phyloP scores from a whole-genome alignment of 257 asterid genomes.

The Jacaranda mimosifolia region DNA sequence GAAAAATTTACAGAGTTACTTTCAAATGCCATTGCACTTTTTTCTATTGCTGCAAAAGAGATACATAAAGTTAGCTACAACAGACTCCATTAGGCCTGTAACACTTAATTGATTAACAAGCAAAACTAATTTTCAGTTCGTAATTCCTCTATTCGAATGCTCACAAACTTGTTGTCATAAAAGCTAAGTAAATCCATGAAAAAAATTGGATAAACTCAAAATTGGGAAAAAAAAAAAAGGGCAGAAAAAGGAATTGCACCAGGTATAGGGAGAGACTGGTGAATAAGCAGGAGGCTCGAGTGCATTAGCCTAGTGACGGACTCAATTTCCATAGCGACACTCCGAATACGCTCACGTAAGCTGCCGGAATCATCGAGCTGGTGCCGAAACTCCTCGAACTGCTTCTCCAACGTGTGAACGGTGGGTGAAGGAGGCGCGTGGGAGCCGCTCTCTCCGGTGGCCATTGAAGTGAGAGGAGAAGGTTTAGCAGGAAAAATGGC shows the following conservation, averaged over 20 bases:
- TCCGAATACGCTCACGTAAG: conserved; percentile 80
- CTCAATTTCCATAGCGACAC: conserved; percentile 78
- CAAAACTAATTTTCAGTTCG: not conserved
- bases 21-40: not conserved
- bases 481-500: conserved; percentile 34
- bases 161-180: not conserved
- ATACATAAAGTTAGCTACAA: not conserved
- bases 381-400: conserved; percentile 75
- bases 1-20: not conserved
- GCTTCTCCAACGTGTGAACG: conserved; percentile 63
- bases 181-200: not conserved
- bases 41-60: not conserved
- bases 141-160: not conserved
- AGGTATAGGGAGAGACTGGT: conserved; percentile 73
- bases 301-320: conserved; percentile 79
- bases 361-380: conserved; percentile 74
- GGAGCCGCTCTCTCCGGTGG: conserved; percentile 45
- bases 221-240: not conserved
- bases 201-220: not conserved
- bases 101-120: not conserved
- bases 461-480: conserved; percentile 54
- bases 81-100: not conserved
- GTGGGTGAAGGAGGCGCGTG: conserved; percentile 53
- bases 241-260: conserved; percentile 46
- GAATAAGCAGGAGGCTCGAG: conserved; percentile 75